Evolutionary conservation across 805 yeast species (phyloP).

Genomic region (Wickerhamomyces kurtzmanii): DNA sequence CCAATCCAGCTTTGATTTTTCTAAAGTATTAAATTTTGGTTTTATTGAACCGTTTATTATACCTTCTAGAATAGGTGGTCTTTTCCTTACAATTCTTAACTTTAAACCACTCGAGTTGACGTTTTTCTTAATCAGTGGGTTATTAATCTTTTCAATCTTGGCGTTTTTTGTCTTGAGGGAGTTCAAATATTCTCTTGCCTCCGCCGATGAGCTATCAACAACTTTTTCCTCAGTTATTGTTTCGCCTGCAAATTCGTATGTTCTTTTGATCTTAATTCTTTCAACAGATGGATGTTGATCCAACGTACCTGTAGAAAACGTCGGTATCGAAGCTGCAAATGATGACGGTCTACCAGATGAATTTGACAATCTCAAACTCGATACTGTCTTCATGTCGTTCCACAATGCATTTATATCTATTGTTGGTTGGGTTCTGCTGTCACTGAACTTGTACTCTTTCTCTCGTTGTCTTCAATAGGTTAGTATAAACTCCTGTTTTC

Average conservation of each 20-base stretch:
- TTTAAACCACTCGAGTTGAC: constrained; percentile 20
- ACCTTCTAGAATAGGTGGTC: constrained; percentile 69
- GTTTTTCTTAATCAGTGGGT: constrained; percentile 4
- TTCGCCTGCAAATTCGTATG: constrained; percentile 87
- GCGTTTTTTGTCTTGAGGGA: constrained; percentile 31
- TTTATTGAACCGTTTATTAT: constrained; percentile 61
- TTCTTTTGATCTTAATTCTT: constrained; percentile 60
- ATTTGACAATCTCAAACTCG: constrained; percentile 16
- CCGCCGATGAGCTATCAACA: constrained; percentile 74
- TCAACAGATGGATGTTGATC: constrained; percentile 17
- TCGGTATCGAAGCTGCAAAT: constrained; percentile 1
- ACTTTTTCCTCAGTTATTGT: constrained; percentile 65
- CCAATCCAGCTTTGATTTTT: constrained; percentile 92
- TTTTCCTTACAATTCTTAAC: constrained; percentile 49
- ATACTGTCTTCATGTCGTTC: constrained; percentile 35
- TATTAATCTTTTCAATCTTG: constrained; percentile 9
- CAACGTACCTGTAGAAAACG: constrained; percentile 8
- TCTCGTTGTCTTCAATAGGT: constrained; percentile 14
- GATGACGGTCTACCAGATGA: constrained; percentile 10
- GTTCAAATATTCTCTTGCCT: constrained; percentile 72
- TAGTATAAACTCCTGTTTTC: constrained; percentile 20
- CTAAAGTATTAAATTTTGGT: constrained; percentile 81
- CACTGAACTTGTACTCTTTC: constrained; percentile 11
- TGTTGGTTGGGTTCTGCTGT: constrained; percentile 12
- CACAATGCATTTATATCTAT: constrained; percentile 44